Base-by-base conservation (phyloP, 805 yeast species). In the Brettanomyces custersianus region DNA sequence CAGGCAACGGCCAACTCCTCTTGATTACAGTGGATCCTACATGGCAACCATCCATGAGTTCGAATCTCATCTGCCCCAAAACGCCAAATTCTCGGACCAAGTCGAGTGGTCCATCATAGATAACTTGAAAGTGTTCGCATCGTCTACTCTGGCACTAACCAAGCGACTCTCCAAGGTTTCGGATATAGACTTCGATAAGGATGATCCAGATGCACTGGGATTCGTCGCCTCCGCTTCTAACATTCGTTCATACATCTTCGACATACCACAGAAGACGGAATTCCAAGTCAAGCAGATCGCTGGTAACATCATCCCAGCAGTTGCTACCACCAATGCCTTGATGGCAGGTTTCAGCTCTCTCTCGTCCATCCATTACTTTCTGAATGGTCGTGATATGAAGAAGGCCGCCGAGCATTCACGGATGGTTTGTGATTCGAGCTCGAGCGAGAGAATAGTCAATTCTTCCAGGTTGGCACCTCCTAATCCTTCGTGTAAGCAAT, bases 301-400 rank as follows among this genome's bases (percentile, higher is more conserved):
- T 0, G 99, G 99, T 5, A 92, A 90, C 57, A 92, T 92, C 48
- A 92, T 92, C 28, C 98, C 99, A 0, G 98, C 98, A 0, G 88
- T 94, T 47, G 97, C 98, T 5, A 92, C 98, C 2, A 90, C 96
- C 4, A 92, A 92, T 56, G 97, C 98, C 1, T 80, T 92, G 11
- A 79, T 92, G 47, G 87, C 96, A 0, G 98, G 98, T 0, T 71
- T 86, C 45, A 80, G 92, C 12, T 78, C 87, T 3, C 54, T 90
- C 27, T 74, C 80, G 26, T 81, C 94, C 0, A 59, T 87, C 32
- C 72, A 54, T 55, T 74, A 36, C 49, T 80, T 62, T 45, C 12
- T 37, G 7, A 33, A 44, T 19, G 35, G 36, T 4, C 19, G 27
- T 9, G 38, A 40, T 22, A 47, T 50, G 2, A 44, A 55, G 20